Base-by-base conservation (phyloP, 2,329 filamentous ascomycete genomes). In the Pyricularia pennisetigena region DNA sequence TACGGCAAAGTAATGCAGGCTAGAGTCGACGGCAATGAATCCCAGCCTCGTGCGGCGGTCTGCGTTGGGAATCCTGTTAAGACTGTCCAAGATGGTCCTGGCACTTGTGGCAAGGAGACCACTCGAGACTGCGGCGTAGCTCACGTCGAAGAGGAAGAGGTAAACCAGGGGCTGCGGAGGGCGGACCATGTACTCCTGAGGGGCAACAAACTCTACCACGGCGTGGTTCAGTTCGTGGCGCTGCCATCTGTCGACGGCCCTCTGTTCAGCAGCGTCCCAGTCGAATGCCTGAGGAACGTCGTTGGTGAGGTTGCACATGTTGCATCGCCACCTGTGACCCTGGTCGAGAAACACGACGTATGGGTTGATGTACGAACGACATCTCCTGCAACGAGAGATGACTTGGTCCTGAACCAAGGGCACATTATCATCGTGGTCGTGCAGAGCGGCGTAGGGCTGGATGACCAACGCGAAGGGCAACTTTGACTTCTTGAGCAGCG, bases 261-360 rank as follows among this genome's bases (percentile, higher is more conserved):
- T 94, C 79, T 98, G 94, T 68, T 93, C 85, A 63, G 92, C 90
- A 41, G 93, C 90, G 79, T 99, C 95, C 95, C 95, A 99, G 78
- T 99, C 95, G 73, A 99, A 99, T 54, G 94, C 94, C 79, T 99
- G 95, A n/a, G 95, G 95, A 57, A 98, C 94, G 74, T 99, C 95
- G 77, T 99, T 99, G 73, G 94, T 97, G 72, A 99, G 84, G 79
- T 97, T 98, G 80, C 95, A 99, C 94, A 99, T 97, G 81, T 99
- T 99, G 82, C 95, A 99, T 75, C 94, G 90, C 95, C 95, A 99
- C 76, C 95, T 88, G 80, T 99, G 95, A 64, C 95, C 95, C 76
- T 98, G 93, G 74, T 99, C 95, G 70, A 99, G 82, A 81, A 99
- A 99, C 64, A 92, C 93, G 69, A 97, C 95, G 74, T 94, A 99